Evolutionary conservation across 2,329 filamentous ascomycete species (phyloP), one percentile per base, ranked within the genome.

Genomic region (Trichoderma arundinaceum): DNA sequence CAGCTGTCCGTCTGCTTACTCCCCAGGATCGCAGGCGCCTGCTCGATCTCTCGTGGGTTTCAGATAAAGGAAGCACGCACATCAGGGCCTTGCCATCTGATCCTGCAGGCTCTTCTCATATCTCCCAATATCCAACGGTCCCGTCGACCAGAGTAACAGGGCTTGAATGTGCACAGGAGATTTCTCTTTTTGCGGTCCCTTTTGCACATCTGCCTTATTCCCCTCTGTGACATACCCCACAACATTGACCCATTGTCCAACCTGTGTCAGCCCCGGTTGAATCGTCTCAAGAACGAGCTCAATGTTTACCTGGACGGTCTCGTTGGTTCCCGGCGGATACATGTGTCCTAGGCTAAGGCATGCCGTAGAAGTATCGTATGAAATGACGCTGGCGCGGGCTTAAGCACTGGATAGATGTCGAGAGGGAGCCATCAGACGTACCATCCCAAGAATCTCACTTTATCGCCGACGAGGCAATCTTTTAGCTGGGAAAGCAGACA

Each of bases 381-480:
- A 78, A 15, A 74, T 79, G 63, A 87, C 82, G 73, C 85, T 87
- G 69, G 66, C 65, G 52, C 39, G 64, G 35, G 35, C 52, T 58
- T 64, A 39, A 48, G 12, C 19, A 35, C n/a, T 35, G 66, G 52
- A 39, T 43, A 32, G 35, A 41, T 33, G 60, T 60, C 6, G 4
- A 15, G 13, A 19, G n/a, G 7, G 9, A 17, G 41, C 13, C 2
- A 32, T 39, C 17, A 10, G 19, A 79, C 88, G 80, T 84, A 97
- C 94, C 94, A 97, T 77, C 92, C 94, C 58, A 98, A 79, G 77
- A 98, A 96, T 68, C 94, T 89, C 67, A 97, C 90, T 79, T 98
- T 98, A n/a, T 88, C 86, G 46, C 86, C 86, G 13, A 80, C 69
- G n/a, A 79, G 74, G 56, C 80, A 80, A 58, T 74, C 73, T 3